Evolutionary conservation across 305 asterid species (phyloP).

Genomic region (Lippia alba): DNA sequence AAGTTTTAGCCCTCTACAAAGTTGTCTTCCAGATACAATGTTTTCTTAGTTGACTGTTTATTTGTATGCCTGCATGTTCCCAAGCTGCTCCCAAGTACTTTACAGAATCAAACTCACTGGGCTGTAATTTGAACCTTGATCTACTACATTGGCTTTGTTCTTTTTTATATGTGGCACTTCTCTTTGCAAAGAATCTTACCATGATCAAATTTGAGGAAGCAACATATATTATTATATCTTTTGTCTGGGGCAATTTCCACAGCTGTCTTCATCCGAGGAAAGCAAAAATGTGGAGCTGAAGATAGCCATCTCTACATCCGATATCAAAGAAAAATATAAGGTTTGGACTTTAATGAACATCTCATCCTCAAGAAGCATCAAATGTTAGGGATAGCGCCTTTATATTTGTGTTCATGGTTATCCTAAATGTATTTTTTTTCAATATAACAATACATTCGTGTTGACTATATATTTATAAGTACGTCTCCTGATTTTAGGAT

Average conservation of each 20-base stretch:
- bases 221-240: constrained; percentile 19
- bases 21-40: not conserved
- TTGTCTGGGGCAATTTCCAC: constrained; percentile 29
- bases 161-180: constrained; percentile 11
- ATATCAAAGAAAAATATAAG: constrained; percentile 75
- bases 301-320: constrained; percentile 62
- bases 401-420: no score
- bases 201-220: constrained; percentile 23
- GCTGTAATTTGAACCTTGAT: constrained; percentile 20
- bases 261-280: constrained; percentile 57
- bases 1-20: not conserved
- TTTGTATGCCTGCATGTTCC: constrained; percentile 12
- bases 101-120: constrained; percentile 1
- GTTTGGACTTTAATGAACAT: constrained; percentile 44
- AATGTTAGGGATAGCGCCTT: not conserved
- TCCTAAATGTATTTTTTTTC: constrained; percentile 11
- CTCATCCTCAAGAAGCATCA: constrained; percentile 24
- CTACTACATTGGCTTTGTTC: not conserved
- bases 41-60: not conserved
- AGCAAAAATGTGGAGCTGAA: constrained; percentile 59
- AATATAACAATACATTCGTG: not conserved
- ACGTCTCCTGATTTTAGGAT: constrained; percentile 55
- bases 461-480: not conserved
- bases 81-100: not conserved
- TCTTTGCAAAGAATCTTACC: constrained; percentile 11